A percentile compares a stretch with the other conserved stretches of the same genome.
Conservation (phyloP, 345 rosid species). For the Arabidopsis arenosa region DNA sequence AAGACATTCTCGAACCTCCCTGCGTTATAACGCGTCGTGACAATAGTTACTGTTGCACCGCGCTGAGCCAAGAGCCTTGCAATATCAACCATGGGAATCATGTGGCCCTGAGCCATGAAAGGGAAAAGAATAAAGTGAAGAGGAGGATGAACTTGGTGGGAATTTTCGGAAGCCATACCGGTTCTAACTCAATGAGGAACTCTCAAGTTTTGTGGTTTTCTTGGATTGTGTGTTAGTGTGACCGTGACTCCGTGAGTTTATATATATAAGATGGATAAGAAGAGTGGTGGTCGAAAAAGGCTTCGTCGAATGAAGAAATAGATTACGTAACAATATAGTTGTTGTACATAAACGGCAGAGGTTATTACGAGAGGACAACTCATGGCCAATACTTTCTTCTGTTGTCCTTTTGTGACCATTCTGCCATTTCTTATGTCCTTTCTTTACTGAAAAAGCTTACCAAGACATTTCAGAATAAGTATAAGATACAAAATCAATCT, state of each 20-base stretch:
- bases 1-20: slow-evolving; percentile 28
- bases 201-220: not conserved
- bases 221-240: not conserved
- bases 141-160: not conserved
- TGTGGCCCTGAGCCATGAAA: slow-evolving; percentile 46
- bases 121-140: slow-evolving; percentile 41
- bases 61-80: slow-evolving; percentile 51
- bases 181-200: not conserved
- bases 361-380: not conserved
- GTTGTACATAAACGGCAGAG: slow-evolving; percentile 4
- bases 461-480: too few species aligned
- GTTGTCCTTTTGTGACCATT: slow-evolving; percentile 23
- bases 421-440: not conserved
- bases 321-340: slow-evolving; percentile 1
- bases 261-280: slow-evolving; percentile 17
- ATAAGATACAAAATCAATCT: slow-evolving; percentile 10
- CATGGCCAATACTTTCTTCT: slow-evolving; percentile 6
- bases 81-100: slow-evolving; percentile 53
- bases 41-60: slow-evolving; percentile 40
- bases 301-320: not conserved
- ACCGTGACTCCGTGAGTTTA: slow-evolving; percentile 17
- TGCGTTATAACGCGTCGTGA: slow-evolving; percentile 55
- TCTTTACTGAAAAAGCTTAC: too few species aligned
- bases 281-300: not conserved
- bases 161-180: not conserved